Base-by-base conservation (phyloP, 1,284 basidiomycete genomes). In the Microbotryum scabiosae region DNA sequence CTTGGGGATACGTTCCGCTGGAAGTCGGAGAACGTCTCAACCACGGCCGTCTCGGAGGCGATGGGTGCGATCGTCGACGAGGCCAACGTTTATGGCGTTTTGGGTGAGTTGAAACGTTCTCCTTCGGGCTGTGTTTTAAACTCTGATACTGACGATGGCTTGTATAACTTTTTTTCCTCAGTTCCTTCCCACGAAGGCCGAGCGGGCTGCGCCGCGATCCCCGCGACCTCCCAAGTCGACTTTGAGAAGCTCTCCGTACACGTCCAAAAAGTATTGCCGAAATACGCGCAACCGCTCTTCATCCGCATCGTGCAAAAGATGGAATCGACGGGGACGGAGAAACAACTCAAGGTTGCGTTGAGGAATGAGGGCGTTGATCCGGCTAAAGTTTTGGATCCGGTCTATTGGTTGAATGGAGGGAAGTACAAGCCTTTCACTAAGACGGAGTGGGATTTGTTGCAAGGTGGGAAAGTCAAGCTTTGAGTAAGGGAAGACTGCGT, bases 281-380 rank as follows among this genome's bases (percentile, higher is more conserved):
- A 72, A 55, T 75, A 74, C 60, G 74, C 74, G n/a, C 72, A 73
- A 21, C 74, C 74, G 9, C 65, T 74, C 45, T 75, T 75, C 59
- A 54, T 75, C 26, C 62, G 74, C 3, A 56, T 75, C 60, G 73
- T 74, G 14, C 45, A 64, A 4, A 46, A 59, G 63, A 66, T 72
- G 65, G 71, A 73, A 45, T 57, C 65, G 48, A 73, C 69, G 2
- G 74, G 74, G 26, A 75, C 74, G 5, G 69, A 69, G 59, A 75
- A 75, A 56, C 72, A 73, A 62, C 64, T 70, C 28, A 75, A 75
- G 52, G 72, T 72, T 12, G 66, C 63, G 20, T 61, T 74, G 12
- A 57, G 74, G 5, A 74, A 73, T 61, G 69, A 75, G 52, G 74
- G 74, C 32, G 72, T 75, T 60, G 66, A 74, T 49, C 74, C 72